Percentiles rank a stretch among this genome's conserved stretches.
phyloP scores from a whole-genome alignment of 805 yeast genomes.

The Metschnikowia arizonensis region DNA sequence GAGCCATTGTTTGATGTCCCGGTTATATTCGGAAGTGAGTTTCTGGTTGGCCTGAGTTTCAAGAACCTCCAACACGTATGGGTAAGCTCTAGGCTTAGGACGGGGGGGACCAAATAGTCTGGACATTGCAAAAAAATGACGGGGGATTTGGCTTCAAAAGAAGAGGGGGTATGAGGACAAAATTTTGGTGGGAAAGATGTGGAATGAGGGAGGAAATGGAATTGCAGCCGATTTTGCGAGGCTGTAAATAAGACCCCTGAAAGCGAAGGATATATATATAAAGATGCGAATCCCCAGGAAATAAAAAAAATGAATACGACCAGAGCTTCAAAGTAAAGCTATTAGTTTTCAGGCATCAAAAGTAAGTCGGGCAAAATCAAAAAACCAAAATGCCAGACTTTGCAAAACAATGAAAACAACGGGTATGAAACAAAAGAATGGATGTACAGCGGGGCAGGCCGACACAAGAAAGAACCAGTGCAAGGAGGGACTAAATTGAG shows the following conservation, averaged over 20 bases:
- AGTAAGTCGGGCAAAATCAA: background rate
- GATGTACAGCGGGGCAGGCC: slow-evolving; percentile 2
- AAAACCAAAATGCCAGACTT: background rate
- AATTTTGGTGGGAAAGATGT: background rate
- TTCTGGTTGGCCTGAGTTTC: slow-evolving; percentile 45
- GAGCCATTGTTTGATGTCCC: slow-evolving; percentile 36
- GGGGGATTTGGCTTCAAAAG: background rate
- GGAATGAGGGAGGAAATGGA: background rate
- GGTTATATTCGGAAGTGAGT: slow-evolving; percentile 41
- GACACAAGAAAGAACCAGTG: background rate
- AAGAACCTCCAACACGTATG: slow-evolving; percentile 42
- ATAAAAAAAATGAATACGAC: background rate
- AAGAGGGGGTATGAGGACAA: background rate
- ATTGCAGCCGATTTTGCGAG: slow-evolving; percentile 3
- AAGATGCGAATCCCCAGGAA: slow-evolving; percentile 1
- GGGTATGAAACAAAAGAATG: background rate
- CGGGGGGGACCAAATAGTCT: slow-evolving; percentile 25
- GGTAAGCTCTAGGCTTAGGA: slow-evolving; percentile 33
- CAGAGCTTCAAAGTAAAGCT: background rate
- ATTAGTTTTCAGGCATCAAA: slow-evolving; percentile 3
- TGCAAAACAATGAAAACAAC: background rate
- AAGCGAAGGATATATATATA: background rate
- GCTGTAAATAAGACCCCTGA: background rate
- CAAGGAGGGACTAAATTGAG: too few species aligned
- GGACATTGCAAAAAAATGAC: slow-evolving; percentile 1